phyloP scores from a whole-genome alignment of 225 moss, liverwort and hornwort species.

The Ulota crispa region DNA sequence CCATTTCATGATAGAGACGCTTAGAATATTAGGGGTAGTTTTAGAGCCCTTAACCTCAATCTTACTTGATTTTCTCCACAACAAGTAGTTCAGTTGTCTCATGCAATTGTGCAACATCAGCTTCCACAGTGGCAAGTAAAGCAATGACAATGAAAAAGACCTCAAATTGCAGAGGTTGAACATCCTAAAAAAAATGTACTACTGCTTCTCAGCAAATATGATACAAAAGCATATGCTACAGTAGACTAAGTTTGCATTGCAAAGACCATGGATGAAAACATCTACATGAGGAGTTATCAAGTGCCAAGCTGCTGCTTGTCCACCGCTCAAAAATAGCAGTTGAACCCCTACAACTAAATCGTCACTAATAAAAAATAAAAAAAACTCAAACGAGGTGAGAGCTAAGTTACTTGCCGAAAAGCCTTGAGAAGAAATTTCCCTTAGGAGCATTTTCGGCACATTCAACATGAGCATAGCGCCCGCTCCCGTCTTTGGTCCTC shows the following conservation, averaged over 20 bases:
- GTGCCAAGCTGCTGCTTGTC: conserved; percentile 2
- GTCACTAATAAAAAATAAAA: background rate
- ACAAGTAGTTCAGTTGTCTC: background rate
- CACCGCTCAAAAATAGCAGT: background rate
- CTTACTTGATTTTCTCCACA: too few species aligned
- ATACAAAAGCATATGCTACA: conserved; percentile 25
- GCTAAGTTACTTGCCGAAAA: conserved; percentile 69
- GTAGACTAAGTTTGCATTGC: background rate
- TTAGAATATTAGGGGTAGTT: background rate
- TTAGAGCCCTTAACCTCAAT: background rate
- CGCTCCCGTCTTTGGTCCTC: conserved; percentile 37
- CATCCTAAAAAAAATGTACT: background rate
- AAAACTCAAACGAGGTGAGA: background rate
- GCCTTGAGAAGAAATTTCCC: conserved; percentile 76
- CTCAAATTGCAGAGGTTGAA: background rate
- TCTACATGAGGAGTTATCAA: background rate
- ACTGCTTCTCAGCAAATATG: conserved; percentile 15
- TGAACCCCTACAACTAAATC: conserved; percentile 3
- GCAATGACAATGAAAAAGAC: background rate
- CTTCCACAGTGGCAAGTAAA: background rate
- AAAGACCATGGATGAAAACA: background rate
- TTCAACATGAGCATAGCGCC: conserved; percentile 85
- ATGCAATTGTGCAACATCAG: background rate
- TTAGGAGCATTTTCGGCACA: conserved; percentile 76
- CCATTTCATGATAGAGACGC: background rate